Conservation (phyloP, 2,329 filamentous ascomycete species). For the Didymella keratinophila region DNA sequence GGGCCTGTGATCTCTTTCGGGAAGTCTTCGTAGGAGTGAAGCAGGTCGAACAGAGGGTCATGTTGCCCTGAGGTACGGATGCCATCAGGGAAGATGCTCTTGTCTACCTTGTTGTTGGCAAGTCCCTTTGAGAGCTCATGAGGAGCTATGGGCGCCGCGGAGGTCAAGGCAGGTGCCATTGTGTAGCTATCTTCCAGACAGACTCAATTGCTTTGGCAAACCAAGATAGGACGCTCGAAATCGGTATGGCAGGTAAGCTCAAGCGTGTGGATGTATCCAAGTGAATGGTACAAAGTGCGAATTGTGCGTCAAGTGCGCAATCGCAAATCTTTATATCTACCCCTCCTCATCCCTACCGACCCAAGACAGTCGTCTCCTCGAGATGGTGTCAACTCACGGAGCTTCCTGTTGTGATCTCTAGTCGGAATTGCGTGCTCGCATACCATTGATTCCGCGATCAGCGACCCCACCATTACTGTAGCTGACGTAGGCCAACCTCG, state of each 20-base stretch:
- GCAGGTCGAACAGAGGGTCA: constrained; percentile 68
- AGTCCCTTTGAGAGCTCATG: constrained; percentile 46
- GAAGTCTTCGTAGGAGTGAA: constrained; percentile 74
- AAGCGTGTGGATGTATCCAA: constrained; percentile 2
- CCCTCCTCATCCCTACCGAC: constrained; percentile 21
- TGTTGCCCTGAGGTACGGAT: constrained; percentile 77
- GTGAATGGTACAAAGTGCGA: constrained; percentile 9
- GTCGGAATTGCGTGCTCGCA: constrained; percentile 43
- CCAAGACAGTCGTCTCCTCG: constrained; percentile 24
- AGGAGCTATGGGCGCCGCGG: constrained; percentile 47
- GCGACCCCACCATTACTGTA: constrained; percentile 18
- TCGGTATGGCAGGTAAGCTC: neutral
- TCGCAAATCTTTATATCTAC: constrained; percentile 26
- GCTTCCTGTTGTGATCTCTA: constrained; percentile 38
- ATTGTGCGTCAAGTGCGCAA: constrained; percentile 1
- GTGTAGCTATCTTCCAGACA: neutral
- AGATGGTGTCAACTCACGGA: constrained; percentile 26
- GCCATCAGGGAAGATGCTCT: constrained; percentile 68
- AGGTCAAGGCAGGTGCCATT: constrained; percentile 54
- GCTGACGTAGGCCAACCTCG: constrained; percentile 23
- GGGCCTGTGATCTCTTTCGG: constrained; percentile 74
- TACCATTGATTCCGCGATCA: constrained; percentile 22
- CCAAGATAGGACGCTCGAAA: neutral
- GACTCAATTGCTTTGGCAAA: neutral
- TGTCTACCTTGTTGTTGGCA: constrained; percentile 47